Evolutionary conservation across 164 flowering plant species (phyloP), one percentile per base, ranked within the genome.

Genomic region (Dillenia suffruticosa): DNA sequence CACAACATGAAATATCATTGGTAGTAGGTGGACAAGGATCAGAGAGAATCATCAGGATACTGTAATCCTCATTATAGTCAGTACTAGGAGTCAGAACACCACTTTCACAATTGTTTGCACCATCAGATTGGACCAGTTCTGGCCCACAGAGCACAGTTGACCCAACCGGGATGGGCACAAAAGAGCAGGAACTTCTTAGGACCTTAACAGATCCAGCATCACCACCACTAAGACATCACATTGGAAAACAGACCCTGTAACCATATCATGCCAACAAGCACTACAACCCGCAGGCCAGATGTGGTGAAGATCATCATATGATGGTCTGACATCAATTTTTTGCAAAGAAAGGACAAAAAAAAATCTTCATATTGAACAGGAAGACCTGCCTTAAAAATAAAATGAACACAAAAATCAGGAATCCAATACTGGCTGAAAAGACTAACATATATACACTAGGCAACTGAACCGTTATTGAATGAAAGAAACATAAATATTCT

Each of bases 361-460:
- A 94, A 90, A 77, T 94, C 90, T 69, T 81, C 89, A 74, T 80
- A 91, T 75, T 94, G 96, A 15, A 91, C 48, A 13, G 97, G 99
- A 75, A 86, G 78, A 32, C 79, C 89, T 61, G 81, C 79, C 99
- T 91, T 88, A 43, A 74, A 76, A 54, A 15, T 15, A 22, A 32
- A 49, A 40, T 17, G 46, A 1, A 48, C 14, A 55, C 24, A 67
- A 22, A 11, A 57, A 47, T 59, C 62, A 65, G 17, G 49, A 10
- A 16, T n/a, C n/a, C n/a, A 58, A 49, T 11, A 32, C 49, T 10
- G 46, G n/a, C 12, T 17, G 58, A 16, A 51, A 65, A 59, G 15
- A 43, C 14, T 32, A 13, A 61, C 3, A 26, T 1, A 1, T 26
- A 26, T 5, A 26, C 3, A 26, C 3, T 0, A 26, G 1, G 32